Percentiles rank a stretch among this genome's conserved stretches.
phyloP scores from a whole-genome alignment of 75 land plant species.

The Cunninghamia lanceolata region DNA sequence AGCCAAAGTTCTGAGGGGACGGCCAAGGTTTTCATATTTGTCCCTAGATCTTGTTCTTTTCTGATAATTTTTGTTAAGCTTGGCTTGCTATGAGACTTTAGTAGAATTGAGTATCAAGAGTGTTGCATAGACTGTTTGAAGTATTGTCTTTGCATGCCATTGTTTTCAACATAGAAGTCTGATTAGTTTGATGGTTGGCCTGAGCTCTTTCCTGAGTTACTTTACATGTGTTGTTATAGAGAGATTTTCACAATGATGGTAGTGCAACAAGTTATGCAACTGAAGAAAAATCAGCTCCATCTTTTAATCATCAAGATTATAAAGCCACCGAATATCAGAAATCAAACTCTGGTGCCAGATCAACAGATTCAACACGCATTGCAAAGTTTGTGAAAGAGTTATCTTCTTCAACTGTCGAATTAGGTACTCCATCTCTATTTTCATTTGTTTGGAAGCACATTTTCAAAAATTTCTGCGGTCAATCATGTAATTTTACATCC shows the following conservation, averaged over 20 bases:
- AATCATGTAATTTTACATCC: not conserved
- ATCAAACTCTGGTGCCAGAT: constrained; percentile 60
- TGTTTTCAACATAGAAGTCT: not conserved
- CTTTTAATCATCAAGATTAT: constrained; percentile 13
- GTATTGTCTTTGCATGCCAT: not conserved
- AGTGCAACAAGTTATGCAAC: constrained; percentile 22
- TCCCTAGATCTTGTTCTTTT: constrained; percentile 5
- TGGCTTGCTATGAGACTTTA: not conserved
- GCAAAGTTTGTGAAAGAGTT: constrained; percentile 83
- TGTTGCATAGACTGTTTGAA: not conserved
- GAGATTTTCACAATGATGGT: constrained; percentile 28
- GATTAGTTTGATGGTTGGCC: not conserved
- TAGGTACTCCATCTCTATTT: constrained; percentile 47
- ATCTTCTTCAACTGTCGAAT: constrained; percentile 64
- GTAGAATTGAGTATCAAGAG: not conserved
- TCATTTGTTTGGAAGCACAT: not conserved
- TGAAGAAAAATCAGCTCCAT: constrained; percentile 25
- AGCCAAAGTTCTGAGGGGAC: constrained; percentile 19
- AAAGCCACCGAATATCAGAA: constrained; percentile 34
- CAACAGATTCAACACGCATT: constrained; percentile 95
- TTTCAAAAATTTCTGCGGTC: not conserved
- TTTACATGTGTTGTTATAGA: constrained; percentile 18
- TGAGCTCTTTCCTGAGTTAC: not conserved
- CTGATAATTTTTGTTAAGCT: not conserved
- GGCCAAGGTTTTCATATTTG: constrained; percentile 30